Conservation (phyloP, 257 asterid genomes). For the Craterostigma plantagineum region DNA sequence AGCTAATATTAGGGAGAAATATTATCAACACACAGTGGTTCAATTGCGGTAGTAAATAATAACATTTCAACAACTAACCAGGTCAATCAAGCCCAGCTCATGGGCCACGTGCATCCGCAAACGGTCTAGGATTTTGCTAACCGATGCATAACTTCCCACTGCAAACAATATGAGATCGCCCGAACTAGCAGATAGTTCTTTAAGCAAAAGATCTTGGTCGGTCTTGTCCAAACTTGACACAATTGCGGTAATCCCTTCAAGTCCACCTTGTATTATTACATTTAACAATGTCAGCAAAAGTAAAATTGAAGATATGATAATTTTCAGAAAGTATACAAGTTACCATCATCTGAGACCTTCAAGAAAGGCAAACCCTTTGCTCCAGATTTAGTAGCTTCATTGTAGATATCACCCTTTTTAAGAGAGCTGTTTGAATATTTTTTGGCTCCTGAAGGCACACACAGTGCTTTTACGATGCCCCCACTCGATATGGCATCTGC, state of each 20-base stretch:
- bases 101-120: slow-evolving; percentile 54
- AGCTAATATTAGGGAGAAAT: slow-evolving; percentile 8
- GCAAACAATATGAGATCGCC: slow-evolving; percentile 94
- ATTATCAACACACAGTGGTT: no score
- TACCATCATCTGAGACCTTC: slow-evolving; percentile 75
- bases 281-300: slow-evolving; percentile 1
- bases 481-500: slow-evolving; percentile 49
- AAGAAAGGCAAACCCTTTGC: slow-evolving; percentile 93
- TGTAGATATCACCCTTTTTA: slow-evolving; percentile 79
- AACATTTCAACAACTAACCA: slow-evolving; percentile 24
- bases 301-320: background rate
- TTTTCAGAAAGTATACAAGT: background rate
- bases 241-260: slow-evolving; percentile 83
- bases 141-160: slow-evolving; percentile 53
- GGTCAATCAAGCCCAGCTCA: slow-evolving; percentile 65
- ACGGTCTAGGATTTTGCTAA: slow-evolving; percentile 65
- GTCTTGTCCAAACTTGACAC: slow-evolving; percentile 45
- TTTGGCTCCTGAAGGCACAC: slow-evolving; percentile 71
- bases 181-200: slow-evolving; percentile 40
- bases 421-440: slow-evolving; percentile 74
- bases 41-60: background rate
- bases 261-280: slow-evolving; percentile 30
- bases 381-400: slow-evolving; percentile 75
- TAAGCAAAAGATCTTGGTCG: slow-evolving; percentile 34
- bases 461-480: slow-evolving; percentile 59